Base-by-base conservation (phyloP, 371 early-diverging fungal species). In the Entomophthora muscae region DNA sequence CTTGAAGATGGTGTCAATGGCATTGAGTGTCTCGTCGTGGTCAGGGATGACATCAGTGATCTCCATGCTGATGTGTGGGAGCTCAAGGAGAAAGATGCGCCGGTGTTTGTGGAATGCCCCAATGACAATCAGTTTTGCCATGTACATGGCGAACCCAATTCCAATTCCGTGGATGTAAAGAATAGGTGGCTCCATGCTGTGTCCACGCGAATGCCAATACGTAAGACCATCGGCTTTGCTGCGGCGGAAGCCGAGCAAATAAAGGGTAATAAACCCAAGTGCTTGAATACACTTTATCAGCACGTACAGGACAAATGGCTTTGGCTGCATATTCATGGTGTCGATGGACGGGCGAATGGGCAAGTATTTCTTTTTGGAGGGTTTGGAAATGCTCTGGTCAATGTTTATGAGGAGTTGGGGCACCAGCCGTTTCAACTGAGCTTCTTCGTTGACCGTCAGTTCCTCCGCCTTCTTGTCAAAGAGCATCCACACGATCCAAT, bases 91-190 rank as follows among this genome's bases (percentile, higher is more conserved):
- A 5, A 42, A 5, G 10, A 42, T 17, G 10, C 17, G 10, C 42
- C 42, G 5, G 42, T 17, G 42, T 17, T 42, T 42, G 42, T 42
- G 42, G 17, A 5, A 42, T 17, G 5, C 42, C 10, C 42, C 17
- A 5, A 42, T 42, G 10, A 10, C 42, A 5, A 10, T 42, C 42
- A 42, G 42, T 42, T 42, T 42, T 5, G 42, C 42, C 10, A 42
- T 5, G 55, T 55, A 55, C 22, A 55, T 21, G 55, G 26, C 5
- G 24, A 55, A 55, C 26, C 55, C 55, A 26, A 55, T 55, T 3
- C 55, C 55, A 12, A 55, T 55, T 5, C 55, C 55, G 55, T 55
- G 55, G 55, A 55, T 55, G 55, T 24, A 55, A 10, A 55, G 22
- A 21, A 55, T 55, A 26, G 55, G 55, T 26, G 55, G 55, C 21